A percentile compares a stretch with the other conserved stretches of the same genome.
These are phyloP conservation scores for Lycium barbarum DNA, from an alignment of 257 asterid genomes.

Conservation along the genomic window DNA sequence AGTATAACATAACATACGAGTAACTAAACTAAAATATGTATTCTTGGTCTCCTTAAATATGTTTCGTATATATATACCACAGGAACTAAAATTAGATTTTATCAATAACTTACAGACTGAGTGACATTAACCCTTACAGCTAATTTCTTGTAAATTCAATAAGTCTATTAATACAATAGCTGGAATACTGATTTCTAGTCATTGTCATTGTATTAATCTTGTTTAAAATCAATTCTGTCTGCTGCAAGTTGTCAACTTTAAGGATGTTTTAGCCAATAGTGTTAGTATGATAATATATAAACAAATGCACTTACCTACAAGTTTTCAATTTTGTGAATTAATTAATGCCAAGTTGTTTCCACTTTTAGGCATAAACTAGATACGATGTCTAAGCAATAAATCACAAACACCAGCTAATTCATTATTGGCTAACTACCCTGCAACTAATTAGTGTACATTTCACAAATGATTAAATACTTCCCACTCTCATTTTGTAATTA, in stretches of 20 bases:
- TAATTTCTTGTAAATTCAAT: background rate
- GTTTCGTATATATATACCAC: no score
- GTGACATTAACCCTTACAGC: background rate
- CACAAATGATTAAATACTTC: constrained; percentile 3
- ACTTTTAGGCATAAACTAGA: background rate
- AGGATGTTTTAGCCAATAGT: constrained; percentile 3
- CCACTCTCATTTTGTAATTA: background rate
- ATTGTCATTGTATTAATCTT: constrained; percentile 3
- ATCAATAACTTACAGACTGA: no score
- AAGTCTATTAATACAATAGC: background rate
- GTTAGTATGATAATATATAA: background rate
- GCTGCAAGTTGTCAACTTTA: background rate
- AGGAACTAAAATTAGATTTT: no score
- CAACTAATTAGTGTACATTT: constrained; percentile 5
- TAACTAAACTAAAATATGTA: no score
- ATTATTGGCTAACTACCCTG: background rate
- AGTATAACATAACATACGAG: no score
- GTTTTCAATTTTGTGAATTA: background rate
- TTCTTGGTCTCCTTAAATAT: no score
- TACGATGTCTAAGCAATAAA: background rate
- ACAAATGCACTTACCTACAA: background rate
- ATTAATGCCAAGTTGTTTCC: constrained; percentile 11
- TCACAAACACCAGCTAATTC: background rate
- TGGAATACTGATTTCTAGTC: constrained; percentile 19
- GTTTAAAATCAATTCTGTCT: background rate